A percentile compares a stretch with the other conserved stretches of the same genome.
These are phyloP conservation scores for Tetrapisispora namnaoensis DNA, from an alignment of 805 yeast species.

Conservation along the genomic window DNA sequence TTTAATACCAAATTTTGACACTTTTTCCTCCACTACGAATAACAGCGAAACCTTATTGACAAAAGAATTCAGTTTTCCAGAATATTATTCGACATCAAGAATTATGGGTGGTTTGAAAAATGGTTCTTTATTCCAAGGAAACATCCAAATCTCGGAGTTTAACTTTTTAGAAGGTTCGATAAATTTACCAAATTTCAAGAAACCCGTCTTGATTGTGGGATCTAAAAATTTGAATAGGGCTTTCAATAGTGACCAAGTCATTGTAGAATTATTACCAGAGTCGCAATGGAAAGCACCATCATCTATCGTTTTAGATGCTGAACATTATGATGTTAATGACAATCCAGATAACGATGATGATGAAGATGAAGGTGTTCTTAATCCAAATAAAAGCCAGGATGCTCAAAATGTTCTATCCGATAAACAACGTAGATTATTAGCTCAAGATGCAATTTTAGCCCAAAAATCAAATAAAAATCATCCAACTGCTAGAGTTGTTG, in stretches of 20 bases:
- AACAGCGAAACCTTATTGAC: constrained; percentile 15
- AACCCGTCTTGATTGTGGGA: constrained; percentile 76
- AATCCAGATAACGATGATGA: constrained; percentile 43
- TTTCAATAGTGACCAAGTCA: constrained; percentile 85
- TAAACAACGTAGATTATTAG: constrained; percentile 47
- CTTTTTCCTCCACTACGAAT: constrained; percentile 19
- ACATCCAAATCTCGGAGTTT: constrained; percentile 68
- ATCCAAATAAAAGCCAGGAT: constrained; percentile 14
- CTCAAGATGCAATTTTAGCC: constrained; percentile 65
- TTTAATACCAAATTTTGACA: constrained; percentile 52
- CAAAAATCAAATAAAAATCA: constrained; percentile 47
- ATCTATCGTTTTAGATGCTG: constrained; percentile 68
- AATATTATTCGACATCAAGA: constrained; percentile 71
- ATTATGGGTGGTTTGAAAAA: constrained; percentile 83
- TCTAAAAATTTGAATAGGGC: constrained; percentile 80
- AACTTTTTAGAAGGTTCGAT: constrained; percentile 85
- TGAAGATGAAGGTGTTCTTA: constrained; percentile 36
- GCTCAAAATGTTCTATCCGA: constrained; percentile 30
- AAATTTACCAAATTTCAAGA: constrained; percentile 57
- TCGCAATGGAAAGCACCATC: constrained; percentile 84
- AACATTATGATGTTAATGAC: constrained; percentile 47
- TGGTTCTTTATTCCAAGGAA: constrained; percentile 83
- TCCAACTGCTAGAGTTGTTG: constrained; percentile 93
- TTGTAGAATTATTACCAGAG: constrained; percentile 80
- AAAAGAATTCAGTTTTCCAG: constrained; percentile 57